These are phyloP conservation scores for Penicillium antarcticum DNA, from an alignment of 495 filamentous ascomycete species.

Conservation along the genomic window DNA sequence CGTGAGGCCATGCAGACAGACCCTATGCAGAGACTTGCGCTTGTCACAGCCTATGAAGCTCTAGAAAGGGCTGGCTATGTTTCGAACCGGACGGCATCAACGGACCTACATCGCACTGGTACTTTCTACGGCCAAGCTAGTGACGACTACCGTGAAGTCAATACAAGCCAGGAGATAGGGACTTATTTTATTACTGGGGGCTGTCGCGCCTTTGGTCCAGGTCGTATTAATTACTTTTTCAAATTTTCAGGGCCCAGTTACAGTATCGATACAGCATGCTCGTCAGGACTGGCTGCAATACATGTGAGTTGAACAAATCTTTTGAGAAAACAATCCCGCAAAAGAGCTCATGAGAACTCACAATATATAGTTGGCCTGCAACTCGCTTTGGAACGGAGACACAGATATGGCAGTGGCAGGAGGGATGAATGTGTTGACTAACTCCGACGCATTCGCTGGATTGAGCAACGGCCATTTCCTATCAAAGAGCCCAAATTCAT, in stretches of 20 bases:
- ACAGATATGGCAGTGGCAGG: conserved; percentile 72
- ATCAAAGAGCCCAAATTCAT: conserved; percentile 61
- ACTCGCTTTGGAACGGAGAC: conserved; percentile 62
- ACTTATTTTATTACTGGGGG: not conserved
- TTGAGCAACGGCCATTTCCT: conserved; percentile 68
- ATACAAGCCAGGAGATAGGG: not conserved
- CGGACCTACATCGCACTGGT: conserved; percentile 22
- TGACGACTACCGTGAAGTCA: not conserved
- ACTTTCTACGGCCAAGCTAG: conserved; percentile 29
- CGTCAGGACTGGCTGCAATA: conserved; percentile 44
- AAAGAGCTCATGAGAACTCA: too few relatives aligned
- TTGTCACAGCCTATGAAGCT: conserved; percentile 34
- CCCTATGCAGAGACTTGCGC: conserved; percentile 23
- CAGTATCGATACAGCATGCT: not conserved
- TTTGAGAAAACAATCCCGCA: too few relatives aligned
- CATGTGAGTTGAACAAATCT: conserved; percentile 5
- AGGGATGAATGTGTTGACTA: conserved; percentile 66
- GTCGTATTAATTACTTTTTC: not conserved
- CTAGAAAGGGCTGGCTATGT: conserved; percentile 30
- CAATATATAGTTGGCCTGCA: conserved; percentile 52
- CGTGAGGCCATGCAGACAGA: conserved; percentile 21
- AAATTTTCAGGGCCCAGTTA: not conserved
- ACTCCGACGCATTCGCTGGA: conserved; percentile 66
- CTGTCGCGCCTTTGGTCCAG: not conserved
- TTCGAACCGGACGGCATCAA: conserved; percentile 19